Base-by-base conservation (phyloP, 2,329 filamentous ascomycete species). In the Trichoderma pleuroti region DNA sequence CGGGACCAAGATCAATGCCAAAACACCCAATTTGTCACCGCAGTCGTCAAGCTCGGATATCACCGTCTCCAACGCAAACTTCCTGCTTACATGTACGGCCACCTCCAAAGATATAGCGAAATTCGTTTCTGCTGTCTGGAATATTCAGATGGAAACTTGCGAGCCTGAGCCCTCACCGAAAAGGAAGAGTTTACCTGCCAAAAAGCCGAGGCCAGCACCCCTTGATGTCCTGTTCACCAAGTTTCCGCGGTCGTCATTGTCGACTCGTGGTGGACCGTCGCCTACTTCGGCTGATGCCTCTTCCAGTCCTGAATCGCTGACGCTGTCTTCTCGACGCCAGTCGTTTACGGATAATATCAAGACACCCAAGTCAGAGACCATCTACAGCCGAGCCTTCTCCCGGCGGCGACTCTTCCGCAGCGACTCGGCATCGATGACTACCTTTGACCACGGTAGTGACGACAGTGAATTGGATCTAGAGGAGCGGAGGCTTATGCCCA, bases 21-120 rank as follows among this genome's bases (percentile, higher is more conserved):
- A 72, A 59, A 56, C 76, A 9, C 67, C 75, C 7, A 72, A 75
- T 12, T 72, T 77, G 8, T 74, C 74, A 16, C 74, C 74, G n/a
- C 74, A 72, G 36, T 75, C 78, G 11, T 75, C 75, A 14, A 56
- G 42, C 52, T 74, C 76, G 11, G 78, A 78, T 34, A 73, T 78
- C 8, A 79, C 80, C 0, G 82, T 86, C 30, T 83, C 85, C 1
- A 85, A 85, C 70, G 86, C 86, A 54, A 87, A 90, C 76, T 88
- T 86, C 73, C 80, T 89, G 11, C 81, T 91, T 28, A 84, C 86
- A 0, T 86, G 85, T 3, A 83, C 82, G 1, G 88, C 88, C 4
- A 86, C 82, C 9, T 84, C 86, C 16, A 75, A 80, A 4, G 88
- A 90, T 73, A 85, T 89, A 39, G 81, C 84, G 0, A 83, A 80